A percentile compares a stretch with the other conserved stretches of the same genome.
Conservation (phyloP, 371 early-diverging fungal genomes). For the Mortierella sp. region DNA sequence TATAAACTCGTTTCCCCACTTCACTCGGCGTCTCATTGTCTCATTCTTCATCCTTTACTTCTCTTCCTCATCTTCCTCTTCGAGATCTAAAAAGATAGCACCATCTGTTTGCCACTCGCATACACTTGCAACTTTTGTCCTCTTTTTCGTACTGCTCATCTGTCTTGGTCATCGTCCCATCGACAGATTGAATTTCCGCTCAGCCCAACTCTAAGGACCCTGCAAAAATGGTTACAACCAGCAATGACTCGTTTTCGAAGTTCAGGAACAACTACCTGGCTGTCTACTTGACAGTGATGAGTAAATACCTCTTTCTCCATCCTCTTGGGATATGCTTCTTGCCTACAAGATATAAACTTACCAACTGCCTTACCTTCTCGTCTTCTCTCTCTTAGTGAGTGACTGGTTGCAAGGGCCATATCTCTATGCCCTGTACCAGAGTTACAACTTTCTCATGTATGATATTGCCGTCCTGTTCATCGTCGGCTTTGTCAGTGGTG, state of each 20-base stretch:
- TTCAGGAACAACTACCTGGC: constrained; percentile 66
- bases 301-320: constrained; percentile 44
- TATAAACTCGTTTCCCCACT: neutral
- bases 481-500: constrained; percentile 80
- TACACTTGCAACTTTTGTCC: too few relatives aligned
- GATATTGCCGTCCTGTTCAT: constrained; percentile 79
- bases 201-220: neutral
- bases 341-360: neutral
- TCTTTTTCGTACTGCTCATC: neutral
- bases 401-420: constrained; percentile 88
- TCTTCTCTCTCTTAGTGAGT: constrained; percentile 59
- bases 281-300: constrained; percentile 76
- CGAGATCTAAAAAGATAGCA: too few relatives aligned
- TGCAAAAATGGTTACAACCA: constrained; percentile 26
- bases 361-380: neutral
- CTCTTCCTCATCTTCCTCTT: neutral
- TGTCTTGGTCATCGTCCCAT: neutral
- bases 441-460: constrained; percentile 67
- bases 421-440: constrained; percentile 77
- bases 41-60: constrained; percentile 1
- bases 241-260: constrained; percentile 37
- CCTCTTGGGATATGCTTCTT: neutral
- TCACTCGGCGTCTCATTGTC: too few relatives aligned
- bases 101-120: too few relatives aligned
- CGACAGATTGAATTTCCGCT: too few relatives aligned